Conservation (phyloP, 2,329 filamentous ascomycete species). For the Thermoascus crustaceus region DNA sequence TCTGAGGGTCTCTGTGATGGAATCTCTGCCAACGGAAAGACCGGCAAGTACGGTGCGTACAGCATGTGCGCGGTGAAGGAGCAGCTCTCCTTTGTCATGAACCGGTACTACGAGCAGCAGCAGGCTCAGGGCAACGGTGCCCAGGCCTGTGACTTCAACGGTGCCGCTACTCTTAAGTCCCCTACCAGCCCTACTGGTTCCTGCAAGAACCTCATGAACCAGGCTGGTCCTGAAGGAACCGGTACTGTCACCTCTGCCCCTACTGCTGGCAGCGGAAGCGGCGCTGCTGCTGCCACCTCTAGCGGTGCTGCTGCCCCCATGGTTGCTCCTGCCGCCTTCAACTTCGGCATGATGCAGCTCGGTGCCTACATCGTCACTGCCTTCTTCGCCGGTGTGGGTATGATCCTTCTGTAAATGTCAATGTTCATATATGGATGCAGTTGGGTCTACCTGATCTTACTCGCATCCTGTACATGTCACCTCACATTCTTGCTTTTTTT, state of each 20-base stretch:
- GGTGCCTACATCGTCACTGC: constrained; percentile 38
- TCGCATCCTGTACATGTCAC: too few species aligned
- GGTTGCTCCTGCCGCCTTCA: constrained; percentile 25
- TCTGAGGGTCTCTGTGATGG: constrained; percentile 29
- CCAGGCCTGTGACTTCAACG: constrained; percentile 39
- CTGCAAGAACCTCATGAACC: constrained; percentile 28
- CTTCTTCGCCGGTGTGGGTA: constrained; percentile 36
- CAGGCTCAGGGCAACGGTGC: constrained; percentile 22
- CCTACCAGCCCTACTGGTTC: constrained; percentile 23
- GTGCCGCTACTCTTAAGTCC: constrained; percentile 30
- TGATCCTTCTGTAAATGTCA: constrained; percentile 38
- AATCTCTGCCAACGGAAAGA: constrained; percentile 31
- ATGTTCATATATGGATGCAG: too few species aligned
- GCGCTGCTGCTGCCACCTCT: constrained; percentile 15
- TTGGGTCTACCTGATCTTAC: too few species aligned
- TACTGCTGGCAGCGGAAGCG: constrained; percentile 18
- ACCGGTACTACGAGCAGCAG: constrained; percentile 39
- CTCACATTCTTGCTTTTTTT: too few species aligned
- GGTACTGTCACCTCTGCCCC: constrained; percentile 32
- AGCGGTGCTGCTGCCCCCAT: constrained; percentile 24
- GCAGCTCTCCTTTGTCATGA: constrained; percentile 40
- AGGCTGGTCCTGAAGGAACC: constrained; percentile 34
- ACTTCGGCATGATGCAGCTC: constrained; percentile 34
- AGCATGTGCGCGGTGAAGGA: constrained; percentile 39
- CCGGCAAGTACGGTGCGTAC: constrained; percentile 41